Evolutionary conservation across 805 yeast species (phyloP).

Genomic region (Yarrowia hollandica): DNA sequence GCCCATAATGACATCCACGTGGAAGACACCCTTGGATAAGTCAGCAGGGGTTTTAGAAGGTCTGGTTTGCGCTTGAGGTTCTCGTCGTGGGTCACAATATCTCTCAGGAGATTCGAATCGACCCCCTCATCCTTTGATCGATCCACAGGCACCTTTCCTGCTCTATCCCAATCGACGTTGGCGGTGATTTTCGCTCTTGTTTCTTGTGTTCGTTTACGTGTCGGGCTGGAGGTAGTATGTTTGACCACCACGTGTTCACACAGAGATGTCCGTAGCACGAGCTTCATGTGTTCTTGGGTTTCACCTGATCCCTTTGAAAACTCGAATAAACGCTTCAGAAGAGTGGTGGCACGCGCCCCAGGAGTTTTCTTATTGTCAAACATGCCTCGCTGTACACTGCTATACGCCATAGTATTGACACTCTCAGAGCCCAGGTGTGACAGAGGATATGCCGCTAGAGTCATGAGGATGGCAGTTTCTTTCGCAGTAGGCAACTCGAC

Average conservation of each 20-base stretch:
- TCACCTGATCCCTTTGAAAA: neutral
- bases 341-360: neutral
- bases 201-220: too few relatives aligned
- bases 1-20: neutral
- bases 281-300: neutral
- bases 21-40: neutral
- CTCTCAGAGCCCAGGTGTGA: constrained; percentile 6
- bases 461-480: neutral
- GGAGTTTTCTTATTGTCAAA: neutral
- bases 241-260: neutral
- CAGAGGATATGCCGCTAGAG: constrained; percentile 8
- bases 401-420: neutral
- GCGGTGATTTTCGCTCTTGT: too few relatives aligned
- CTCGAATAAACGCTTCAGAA: neutral
- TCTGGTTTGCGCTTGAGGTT: neutral
- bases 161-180: neutral
- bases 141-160: neutral
- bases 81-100: neutral
- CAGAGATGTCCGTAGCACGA: neutral
- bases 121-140: neutral
- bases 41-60: neutral
- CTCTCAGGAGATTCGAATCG: neutral
- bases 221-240: too few relatives aligned
- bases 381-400: neutral
- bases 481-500: neutral